These are phyloP conservation scores for Penicillium griseofulvum DNA, from an alignment of 2,329 filamentous ascomycete genomes.

Conservation along the genomic window DNA sequence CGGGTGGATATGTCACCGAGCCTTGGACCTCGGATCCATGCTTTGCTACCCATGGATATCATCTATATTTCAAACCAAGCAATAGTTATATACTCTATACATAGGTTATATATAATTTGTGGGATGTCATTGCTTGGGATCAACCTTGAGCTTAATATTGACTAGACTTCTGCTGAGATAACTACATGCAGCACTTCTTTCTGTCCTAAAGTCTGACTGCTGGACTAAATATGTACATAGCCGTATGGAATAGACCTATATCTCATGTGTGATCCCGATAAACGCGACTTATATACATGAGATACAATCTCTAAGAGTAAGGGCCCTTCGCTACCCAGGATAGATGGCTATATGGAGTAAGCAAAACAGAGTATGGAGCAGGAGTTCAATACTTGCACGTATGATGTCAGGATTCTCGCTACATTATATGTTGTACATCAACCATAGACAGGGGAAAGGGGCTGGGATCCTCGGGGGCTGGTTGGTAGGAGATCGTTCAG, in stretches of 20 bases:
- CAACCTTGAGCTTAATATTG: neutral
- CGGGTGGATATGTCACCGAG: neutral
- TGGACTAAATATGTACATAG: neutral
- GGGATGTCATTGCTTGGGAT: neutral
- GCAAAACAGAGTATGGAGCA: neutral
- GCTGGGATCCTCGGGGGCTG: conserved; percentile 6
- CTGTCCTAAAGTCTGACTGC: neutral
- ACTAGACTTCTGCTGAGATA: neutral
- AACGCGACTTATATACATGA: neutral
- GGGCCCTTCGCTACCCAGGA: neutral
- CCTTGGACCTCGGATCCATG: neutral
- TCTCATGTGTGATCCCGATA: neutral
- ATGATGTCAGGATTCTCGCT: neutral
- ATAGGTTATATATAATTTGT: neutral
- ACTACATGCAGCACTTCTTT: neutral
- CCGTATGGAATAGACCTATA: neutral
- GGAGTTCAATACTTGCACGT: neutral
- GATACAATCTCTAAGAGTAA: neutral
- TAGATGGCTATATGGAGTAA: neutral
- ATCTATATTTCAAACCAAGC: neutral
- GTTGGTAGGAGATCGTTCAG: neutral
- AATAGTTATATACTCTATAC: neutral
- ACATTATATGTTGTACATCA: neutral
- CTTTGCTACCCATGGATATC: neutral
- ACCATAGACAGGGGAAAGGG: neutral